Base-by-base conservation (phyloP, 176 grass and related monocot genomes). In the Raddia guianensis region DNA sequence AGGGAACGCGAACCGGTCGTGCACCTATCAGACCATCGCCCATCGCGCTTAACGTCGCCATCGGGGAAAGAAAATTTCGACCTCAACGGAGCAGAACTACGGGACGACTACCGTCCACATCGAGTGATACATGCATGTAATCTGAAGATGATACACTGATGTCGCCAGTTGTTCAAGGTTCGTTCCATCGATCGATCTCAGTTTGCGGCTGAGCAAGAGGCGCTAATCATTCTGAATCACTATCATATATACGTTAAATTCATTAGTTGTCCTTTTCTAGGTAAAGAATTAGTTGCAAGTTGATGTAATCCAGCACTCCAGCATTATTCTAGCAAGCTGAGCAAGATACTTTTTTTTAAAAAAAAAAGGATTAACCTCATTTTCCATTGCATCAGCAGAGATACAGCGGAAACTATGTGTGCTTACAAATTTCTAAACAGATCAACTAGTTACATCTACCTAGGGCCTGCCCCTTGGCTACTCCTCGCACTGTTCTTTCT, bases 81-180 rank as follows among this genome's bases (percentile, higher is more conserved):
- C 52, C 49, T 57, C 58, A 66, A 56, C 35, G 63, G 37, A 40
- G 40, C 2, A 56, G 42, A 60, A 32, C 8, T 27, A 70, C 70
- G 48, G 70, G 45, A 66, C 27, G 52, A 18, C 44, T 63, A 53
- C 54, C 35, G 70, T 88, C 70, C 76, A 46, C 55, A 8, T 80
- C 63, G 54, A 18, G 35, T 55, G 67, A 66, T 69, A 14, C 69
- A 34, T 54, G 35, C 69, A 34, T 54, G 35, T 34, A 46, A 85
- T 79, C 57, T 18, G 49, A 55, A 80, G 58, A 37, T 44, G 62
- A 80, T 56, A 13, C 57, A 55, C 18, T 48, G 76, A 89, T 57
- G 21, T 49, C 6, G 21, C 45, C 64, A 63, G 4, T 34, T 56
- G 63, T 64, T 89, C 34, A 42, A 55, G 40, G 37, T 75, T 40